Evolutionary conservation across 129 eudicot genomes (phyloP).

Genomic region (Flaveria robusta): DNA sequence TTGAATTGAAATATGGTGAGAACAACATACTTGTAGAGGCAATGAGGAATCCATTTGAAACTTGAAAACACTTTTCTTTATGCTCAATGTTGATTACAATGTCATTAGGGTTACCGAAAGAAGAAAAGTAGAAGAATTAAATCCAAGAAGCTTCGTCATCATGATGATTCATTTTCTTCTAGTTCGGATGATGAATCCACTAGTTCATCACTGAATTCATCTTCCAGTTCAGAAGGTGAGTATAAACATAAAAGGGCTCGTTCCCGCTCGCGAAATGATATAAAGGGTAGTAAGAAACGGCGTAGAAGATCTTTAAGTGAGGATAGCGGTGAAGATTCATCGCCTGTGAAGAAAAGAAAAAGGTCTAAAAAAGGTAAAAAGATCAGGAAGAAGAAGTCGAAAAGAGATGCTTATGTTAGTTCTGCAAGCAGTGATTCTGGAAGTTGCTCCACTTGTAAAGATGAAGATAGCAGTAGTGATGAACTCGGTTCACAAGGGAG

Average conservation of each 20-base stretch:
- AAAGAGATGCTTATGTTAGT: slow-evolving; percentile 46
- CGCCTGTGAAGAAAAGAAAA: slow-evolving; percentile 50
- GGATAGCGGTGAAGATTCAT: slow-evolving; percentile 41
- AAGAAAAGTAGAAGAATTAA: slow-evolving; percentile 56
- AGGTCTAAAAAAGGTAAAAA: slow-evolving; percentile 47
- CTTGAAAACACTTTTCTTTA: not conserved
- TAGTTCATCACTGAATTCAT: slow-evolving; percentile 41
- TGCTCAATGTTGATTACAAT: not conserved
- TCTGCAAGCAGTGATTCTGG: slow-evolving; percentile 56
- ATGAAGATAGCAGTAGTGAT: slow-evolving; percentile 37
- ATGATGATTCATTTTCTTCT: not conserved
- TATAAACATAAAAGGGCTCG: slow-evolving; percentile 45
- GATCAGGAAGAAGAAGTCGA: slow-evolving; percentile 53
- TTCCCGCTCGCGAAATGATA: slow-evolving; percentile 40
- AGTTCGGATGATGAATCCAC: slow-evolving; percentile 50
- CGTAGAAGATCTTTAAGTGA: slow-evolving; percentile 39
- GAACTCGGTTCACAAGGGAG: slow-evolving; percentile 39
- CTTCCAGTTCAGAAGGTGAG: slow-evolving; percentile 45
- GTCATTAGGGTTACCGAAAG: slow-evolving; percentile 45
- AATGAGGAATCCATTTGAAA: too few relatives aligned
- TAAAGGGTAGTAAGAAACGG: slow-evolving; percentile 49
- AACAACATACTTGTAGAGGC: too few relatives aligned
- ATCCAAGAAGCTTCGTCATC: slow-evolving; percentile 48
- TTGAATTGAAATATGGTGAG: not conserved
- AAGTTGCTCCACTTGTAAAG: slow-evolving; percentile 46